Evolutionary conservation across 441 rosid species (phyloP).

Genomic region (Gossypium davidsonii): DNA sequence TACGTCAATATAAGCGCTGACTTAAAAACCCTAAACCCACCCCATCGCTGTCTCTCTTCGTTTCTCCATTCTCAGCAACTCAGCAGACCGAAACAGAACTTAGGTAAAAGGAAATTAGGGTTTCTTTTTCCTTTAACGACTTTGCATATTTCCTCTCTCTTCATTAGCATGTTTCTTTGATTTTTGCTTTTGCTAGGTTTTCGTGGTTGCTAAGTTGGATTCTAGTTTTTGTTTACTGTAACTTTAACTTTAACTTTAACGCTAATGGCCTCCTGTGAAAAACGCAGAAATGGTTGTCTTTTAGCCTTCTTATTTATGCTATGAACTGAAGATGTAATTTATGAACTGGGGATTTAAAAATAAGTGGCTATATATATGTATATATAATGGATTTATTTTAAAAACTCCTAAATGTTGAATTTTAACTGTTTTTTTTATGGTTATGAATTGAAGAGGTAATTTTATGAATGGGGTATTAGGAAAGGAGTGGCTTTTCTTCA

Average conservation of each 20-base stretch:
- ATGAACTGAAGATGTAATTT: neutral
- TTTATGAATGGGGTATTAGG: neutral
- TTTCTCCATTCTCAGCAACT: neutral
- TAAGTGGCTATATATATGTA: neutral
- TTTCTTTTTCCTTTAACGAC: neutral
- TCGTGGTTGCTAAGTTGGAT: neutral
- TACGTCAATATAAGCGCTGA: neutral
- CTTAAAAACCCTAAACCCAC: conserved; percentile 15
- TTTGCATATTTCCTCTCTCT: neutral
- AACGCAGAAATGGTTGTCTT: neutral
- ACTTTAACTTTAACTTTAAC: neutral
- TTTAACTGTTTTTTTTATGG: neutral
- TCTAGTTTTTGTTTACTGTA: neutral
- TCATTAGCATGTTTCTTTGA: neutral
- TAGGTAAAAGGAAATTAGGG: neutral
- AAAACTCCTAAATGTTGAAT: too few relatives aligned
- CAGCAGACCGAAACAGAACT: neutral
- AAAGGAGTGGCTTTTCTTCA: neutral
- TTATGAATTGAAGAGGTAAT: neutral
- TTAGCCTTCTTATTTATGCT: neutral
- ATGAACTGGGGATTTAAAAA: neutral
- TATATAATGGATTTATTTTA: too few relatives aligned
- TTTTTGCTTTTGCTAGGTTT: neutral
- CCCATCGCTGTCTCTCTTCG: neutral
- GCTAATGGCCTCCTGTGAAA: neutral